Evolutionary conservation across 2,329 filamentous ascomycete genomes (phyloP).

Genomic region (Magnaporthiopsis poae): DNA sequence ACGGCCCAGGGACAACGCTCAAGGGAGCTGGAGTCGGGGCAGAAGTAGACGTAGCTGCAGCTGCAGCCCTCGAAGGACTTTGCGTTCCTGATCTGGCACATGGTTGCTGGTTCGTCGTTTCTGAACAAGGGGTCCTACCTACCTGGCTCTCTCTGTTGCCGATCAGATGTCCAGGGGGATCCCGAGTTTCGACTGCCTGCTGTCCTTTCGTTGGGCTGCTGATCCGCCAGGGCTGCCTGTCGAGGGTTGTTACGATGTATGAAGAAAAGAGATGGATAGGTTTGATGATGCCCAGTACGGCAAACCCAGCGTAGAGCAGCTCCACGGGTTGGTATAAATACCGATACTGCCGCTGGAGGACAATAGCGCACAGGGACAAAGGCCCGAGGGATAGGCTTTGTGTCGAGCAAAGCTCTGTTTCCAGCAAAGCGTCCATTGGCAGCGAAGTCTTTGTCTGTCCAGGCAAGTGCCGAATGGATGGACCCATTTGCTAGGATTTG

Average conservation of each 20-base stretch:
- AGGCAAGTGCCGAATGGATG: neutral
- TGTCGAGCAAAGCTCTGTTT: no score
- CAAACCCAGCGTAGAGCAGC: neutral
- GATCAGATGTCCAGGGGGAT: neutral
- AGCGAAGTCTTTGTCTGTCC: neutral
- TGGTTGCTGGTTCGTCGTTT: neutral
- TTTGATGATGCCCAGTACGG: neutral
- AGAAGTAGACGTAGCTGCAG: neutral
- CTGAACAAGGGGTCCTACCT: neutral
- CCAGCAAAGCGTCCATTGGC: neutral
- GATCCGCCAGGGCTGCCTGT: no score
- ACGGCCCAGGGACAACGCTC: conserved; percentile 7
- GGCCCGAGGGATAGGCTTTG: neutral
- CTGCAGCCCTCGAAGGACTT: conserved; percentile 5
- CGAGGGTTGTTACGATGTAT: no score
- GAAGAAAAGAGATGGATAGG: neutral
- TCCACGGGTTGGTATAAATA: neutral
- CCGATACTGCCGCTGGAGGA: neutral
- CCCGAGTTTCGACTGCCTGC: neutral
- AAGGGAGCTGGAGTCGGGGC: neutral
- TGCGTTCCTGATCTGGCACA: conserved; percentile 5
- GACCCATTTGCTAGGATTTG: neutral
- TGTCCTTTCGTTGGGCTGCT: no score
- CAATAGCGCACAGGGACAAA: neutral
- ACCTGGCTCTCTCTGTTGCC: neutral